These are phyloP conservation scores for Diaporthe vaccinii DNA, from an alignment of 2,329 filamentous ascomycete genomes.

Conservation along the genomic window DNA sequence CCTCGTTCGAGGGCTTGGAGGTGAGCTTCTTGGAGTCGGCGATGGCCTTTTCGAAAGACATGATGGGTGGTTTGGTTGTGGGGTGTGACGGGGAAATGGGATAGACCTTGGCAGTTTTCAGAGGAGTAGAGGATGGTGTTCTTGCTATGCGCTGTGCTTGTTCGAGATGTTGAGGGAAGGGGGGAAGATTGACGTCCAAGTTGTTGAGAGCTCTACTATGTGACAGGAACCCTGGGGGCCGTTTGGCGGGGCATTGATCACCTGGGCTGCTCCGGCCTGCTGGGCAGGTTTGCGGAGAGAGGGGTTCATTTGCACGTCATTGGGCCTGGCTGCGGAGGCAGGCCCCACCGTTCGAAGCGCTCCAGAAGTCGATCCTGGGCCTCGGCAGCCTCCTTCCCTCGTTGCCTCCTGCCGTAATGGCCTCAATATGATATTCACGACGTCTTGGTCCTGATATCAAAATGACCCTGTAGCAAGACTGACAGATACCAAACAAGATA, in stretches of 20 bases:
- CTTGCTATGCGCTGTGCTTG: neutral
- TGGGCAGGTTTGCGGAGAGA: conserved; percentile 24
- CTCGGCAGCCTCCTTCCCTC: neutral
- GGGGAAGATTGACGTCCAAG: neutral
- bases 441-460: neutral
- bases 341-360: neutral
- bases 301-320: conserved; percentile 30
- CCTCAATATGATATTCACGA: neutral
- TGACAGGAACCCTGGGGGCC: neutral
- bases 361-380: neutral
- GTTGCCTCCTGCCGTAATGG: too few relatives aligned
- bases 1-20: conserved; percentile 72
- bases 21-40: conserved; percentile 77
- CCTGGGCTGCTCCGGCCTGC: conserved; percentile 25
- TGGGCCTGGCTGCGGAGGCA: conserved; percentile 20
- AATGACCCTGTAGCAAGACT: neutral
- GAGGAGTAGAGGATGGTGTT: neutral
- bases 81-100: neutral
- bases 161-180: conserved; percentile 22
- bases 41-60: conserved; percentile 70
- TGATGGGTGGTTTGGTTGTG: conserved; percentile 46
- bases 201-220: conserved; percentile 24
- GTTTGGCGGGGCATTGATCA: conserved; percentile 30
- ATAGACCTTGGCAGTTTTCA: neutral
- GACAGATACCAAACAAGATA: too few relatives aligned